Evolutionary conservation across 495 filamentous ascomycete species (phyloP), one percentile per base, ranked within the genome.

Genomic region (Bathelium albidoporum): DNA sequence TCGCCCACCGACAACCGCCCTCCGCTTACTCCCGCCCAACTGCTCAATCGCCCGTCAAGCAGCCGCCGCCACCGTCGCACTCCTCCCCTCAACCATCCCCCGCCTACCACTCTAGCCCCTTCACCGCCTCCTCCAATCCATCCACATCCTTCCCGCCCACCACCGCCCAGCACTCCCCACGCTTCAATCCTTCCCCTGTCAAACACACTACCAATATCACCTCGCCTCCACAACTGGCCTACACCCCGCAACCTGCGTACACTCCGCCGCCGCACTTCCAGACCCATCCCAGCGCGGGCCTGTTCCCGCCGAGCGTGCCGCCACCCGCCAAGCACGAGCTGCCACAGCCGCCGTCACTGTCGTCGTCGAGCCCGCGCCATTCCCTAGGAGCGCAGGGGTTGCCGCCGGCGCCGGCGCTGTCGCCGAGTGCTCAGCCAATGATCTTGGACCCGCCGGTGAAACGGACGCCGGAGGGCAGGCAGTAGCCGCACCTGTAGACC

Each of bases 301-400:
- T 90, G 39, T 92, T 55, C 24, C 49, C 49, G 20, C 49, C 49
- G 7, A 29, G 22, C 10, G 24, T 55, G 22, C 49, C 49, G 4
- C 49, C 89, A 20, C 90, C 90, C 3, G 87, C 82, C 44, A 95
- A 95, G 71, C 86, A 90, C 43, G 82, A 82, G 43, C 80, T 79
- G 4, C 77, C 80, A 45, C 79, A 81, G 18, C 79, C 80, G 1
- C 62, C 76, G 39, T 80, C 81, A 16, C n/a, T n/a, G n/a, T n/a
- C n/a, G n/a, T n/a, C n/a, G n/a, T n/a, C n/a, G n/a, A n/a, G n/a
- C n/a, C n/a, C n/a, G n/a, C n/a, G n/a, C n/a, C n/a, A n/a, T n/a
- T n/a, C n/a, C n/a, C n/a, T n/a, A n/a, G n/a, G n/a, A n/a, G n/a
- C n/a, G n/a, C n/a, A n/a, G 34, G 34, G 34, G 34, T 39, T 39